Conservation (phyloP, 225 moss, liverwort and hornwort species). For the Polytrichum formosum region DNA sequence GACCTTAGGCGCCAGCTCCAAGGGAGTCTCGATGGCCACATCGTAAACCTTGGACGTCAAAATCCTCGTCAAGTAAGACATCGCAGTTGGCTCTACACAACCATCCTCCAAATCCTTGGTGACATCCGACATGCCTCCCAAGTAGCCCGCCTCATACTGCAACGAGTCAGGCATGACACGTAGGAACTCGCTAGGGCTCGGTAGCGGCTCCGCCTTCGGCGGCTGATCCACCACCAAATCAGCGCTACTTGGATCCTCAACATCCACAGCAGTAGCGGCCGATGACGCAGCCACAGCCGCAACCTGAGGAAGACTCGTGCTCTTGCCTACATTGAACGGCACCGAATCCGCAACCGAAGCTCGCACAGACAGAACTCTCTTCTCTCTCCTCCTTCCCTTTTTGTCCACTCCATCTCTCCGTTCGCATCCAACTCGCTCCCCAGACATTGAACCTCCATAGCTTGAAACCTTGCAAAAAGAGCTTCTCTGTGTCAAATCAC, state of each 20-base stretch:
- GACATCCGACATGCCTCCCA: constrained; percentile 63
- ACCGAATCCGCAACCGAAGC: constrained; percentile 12
- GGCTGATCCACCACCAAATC: constrained; percentile 46
- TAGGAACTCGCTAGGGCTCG: constrained; percentile 11
- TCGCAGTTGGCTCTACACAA: constrained; percentile 41
- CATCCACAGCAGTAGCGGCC: constrained; percentile 2
- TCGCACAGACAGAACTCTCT: constrained; percentile 5
- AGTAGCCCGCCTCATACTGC: constrained; percentile 66
- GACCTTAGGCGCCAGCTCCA: constrained; percentile 76
- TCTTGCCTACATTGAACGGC: constrained; percentile 9
- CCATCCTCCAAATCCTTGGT: constrained; percentile 36
- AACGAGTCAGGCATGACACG: constrained; percentile 54
- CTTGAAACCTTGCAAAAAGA: too few species aligned
- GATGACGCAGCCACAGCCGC: constrained; percentile 19
- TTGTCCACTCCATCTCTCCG: too few species aligned
- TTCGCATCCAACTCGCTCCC: too few species aligned
- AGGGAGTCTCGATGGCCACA: constrained; percentile 78
- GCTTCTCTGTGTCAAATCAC: too few species aligned
- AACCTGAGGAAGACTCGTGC: constrained; percentile 8
- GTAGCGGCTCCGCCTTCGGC: constrained; percentile 32
- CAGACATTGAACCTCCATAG: too few species aligned
- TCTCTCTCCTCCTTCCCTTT: constrained; percentile 1
- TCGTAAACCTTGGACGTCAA: constrained; percentile 87
- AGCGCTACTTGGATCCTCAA: constrained; percentile 31
- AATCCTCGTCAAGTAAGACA: constrained; percentile 82